Evolutionary conservation across 2,329 filamentous ascomycete genomes (phyloP), one percentile per base, ranked within the genome.

Genomic region (Fusarium nematophilum): DNA sequence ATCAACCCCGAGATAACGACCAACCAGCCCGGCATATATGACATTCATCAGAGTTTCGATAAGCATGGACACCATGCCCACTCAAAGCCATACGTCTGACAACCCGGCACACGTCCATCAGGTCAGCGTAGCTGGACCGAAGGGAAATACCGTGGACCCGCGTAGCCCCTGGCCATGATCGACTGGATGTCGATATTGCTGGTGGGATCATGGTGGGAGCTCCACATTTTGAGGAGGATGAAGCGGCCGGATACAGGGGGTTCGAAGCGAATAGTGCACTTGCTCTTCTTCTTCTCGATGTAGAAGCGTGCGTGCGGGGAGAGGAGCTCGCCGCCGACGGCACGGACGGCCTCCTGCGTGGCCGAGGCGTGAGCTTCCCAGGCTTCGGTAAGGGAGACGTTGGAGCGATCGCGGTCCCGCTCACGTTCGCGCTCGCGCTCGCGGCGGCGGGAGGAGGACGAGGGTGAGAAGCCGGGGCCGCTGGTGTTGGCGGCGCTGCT

Each of bases 181-280:
- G 89, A 92, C 73, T 97, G 90, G 31, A 98, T 92, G 71, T 97
- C 93, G 62, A 97, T 96, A 68, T 96, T 96, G 54, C 80, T 80
- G 5, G 72, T 67, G 4, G 85, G 81, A 40, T 88, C 86, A 21
- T 86, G 84, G 55, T 86, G 85, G 2, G 90, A 90, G 67, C 89
- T 93, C 91, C 92, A 97, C 73, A 97, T 86, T 79, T 97, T 97
- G 61, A 98, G 80, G 34, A 97, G 76, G 46, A 98, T 90, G 72
- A 90, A 96, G 52, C 91, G 86, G 5, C 91, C 91, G 9, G 91
- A 92, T 56, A 95, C 85, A 0, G 90, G 89, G 52, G 92, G 90
- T 66, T 93, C 86, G 66, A 98, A 97, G 54, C 86, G 89, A 67
- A 98, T 90, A 11, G 89, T 93, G 66, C 95, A 94, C 75, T 90